A percentile compares a stretch with the other conserved stretches of the same genome.
Evolutionary conservation across 495 filamentous ascomycete genomes (phyloP).

Genomic region (Cudoniella acicularis): DNA sequence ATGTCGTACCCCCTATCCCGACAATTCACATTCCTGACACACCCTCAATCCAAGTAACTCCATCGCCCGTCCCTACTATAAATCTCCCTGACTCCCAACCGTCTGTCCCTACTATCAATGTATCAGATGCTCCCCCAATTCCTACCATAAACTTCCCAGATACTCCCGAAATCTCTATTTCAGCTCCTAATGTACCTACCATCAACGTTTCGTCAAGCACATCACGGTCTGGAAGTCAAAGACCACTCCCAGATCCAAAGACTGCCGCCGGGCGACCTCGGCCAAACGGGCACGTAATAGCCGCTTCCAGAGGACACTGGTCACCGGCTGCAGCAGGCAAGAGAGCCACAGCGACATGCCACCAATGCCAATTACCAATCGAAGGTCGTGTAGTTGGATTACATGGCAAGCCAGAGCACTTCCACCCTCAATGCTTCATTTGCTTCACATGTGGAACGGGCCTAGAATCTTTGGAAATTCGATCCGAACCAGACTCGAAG

Average conservation of each 20-base stretch:
- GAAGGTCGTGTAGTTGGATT: slow-evolving; percentile 87
- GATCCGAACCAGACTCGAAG: slow-evolving; percentile 75
- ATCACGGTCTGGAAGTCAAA: slow-evolving; percentile 19
- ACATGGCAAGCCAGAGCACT: slow-evolving; percentile 60
- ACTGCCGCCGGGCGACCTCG: slow-evolving; percentile 25
- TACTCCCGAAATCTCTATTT: slow-evolving; percentile 29
- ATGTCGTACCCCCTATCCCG: slow-evolving; percentile 36
- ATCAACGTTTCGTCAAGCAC: slow-evolving; percentile 12
- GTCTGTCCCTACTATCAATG: slow-evolving; percentile 58
- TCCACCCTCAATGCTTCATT: slow-evolving; percentile 90
- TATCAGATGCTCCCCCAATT: slow-evolving; percentile 42
- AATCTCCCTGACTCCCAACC: slow-evolving; percentile 47
- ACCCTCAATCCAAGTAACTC: slow-evolving; percentile 36
- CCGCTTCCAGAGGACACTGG: slow-evolving; percentile 32
- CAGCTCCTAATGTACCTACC: slow-evolving; percentile 16
- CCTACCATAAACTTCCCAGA: slow-evolving; percentile 46
- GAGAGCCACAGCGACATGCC: slow-evolving; percentile 74
- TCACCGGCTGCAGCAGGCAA: slow-evolving; percentile 36
- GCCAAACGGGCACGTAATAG: slow-evolving; percentile 25
- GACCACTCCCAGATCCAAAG: slow-evolving; percentile 39
- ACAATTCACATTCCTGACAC: slow-evolving; percentile 52
- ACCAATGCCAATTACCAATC: slow-evolving; percentile 78
- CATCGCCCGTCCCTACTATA: slow-evolving; percentile 52
- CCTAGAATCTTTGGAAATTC: slow-evolving; percentile 94
- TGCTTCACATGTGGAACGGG: slow-evolving; percentile 84